These are phyloP conservation scores for Odonthalia washingtoniensis DNA, from an alignment of 31 red algal species.

Conservation along the genomic window DNA sequence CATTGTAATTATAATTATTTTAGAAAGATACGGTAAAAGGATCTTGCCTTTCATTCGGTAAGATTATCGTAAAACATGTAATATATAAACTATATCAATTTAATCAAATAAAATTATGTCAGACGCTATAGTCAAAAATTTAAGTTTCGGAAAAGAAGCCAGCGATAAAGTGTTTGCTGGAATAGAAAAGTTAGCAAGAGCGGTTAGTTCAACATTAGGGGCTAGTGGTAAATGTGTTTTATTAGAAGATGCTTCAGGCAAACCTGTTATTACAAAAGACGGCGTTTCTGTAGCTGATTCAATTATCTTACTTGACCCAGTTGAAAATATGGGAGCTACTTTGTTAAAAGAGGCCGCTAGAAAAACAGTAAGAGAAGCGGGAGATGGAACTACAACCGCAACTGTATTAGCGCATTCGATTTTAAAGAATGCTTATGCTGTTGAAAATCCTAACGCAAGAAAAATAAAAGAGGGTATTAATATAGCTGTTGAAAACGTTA, in stretches of 20 bases:
- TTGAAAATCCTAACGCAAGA: constrained; percentile 84
- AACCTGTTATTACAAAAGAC: constrained; percentile 92
- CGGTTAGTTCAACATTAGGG: constrained; percentile 96
- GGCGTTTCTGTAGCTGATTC: constrained; percentile 97
- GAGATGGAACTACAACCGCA: constrained; percentile 97
- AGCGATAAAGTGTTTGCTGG: constrained; percentile 51
- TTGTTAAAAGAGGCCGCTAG: constrained; percentile 96
- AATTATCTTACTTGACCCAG: constrained; percentile 79
- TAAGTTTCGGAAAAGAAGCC: no score
- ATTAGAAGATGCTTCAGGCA: constrained; percentile 70
- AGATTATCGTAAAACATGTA: no score
- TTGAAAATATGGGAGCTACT: constrained; percentile 86
- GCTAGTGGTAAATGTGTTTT: constrained; percentile 96
- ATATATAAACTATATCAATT: no score
- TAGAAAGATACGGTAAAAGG: no score
- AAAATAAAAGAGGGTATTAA: constrained; percentile 89
- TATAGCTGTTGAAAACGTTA: constrained; percentile 65
- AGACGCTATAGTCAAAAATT: no score
- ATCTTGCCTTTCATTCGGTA: no score
- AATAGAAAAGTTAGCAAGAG: constrained; percentile 94
- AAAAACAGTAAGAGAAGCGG: constrained; percentile 88
- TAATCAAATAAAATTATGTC: no score
- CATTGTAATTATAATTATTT: no score
- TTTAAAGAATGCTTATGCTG: constrained; percentile 68
- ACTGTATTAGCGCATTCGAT: constrained; percentile 88